A percentile compares a stretch with the other conserved stretches of the same genome.
Conservation (phyloP, 2,329 filamentous ascomycete species). For the Aspergillus calidoustus region DNA sequence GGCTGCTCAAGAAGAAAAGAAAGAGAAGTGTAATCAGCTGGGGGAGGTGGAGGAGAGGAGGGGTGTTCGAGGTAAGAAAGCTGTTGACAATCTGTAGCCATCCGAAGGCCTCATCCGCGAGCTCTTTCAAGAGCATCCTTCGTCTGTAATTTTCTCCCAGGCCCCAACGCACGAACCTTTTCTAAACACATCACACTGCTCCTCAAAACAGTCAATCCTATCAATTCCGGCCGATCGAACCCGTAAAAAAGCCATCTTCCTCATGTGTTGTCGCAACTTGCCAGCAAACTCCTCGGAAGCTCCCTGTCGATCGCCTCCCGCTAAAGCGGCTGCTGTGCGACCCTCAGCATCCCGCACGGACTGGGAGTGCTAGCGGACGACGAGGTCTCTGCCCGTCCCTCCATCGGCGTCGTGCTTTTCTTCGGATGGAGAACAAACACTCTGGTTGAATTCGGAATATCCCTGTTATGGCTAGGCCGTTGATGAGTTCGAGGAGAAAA, state of each 20-base stretch:
- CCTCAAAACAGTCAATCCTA: neutral
- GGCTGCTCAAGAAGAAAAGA: slow-evolving; percentile 7
- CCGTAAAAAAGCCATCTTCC: neutral
- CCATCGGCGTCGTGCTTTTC: slow-evolving; percentile 3
- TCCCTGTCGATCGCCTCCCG: slow-evolving; percentile 16
- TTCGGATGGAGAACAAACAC: neutral
- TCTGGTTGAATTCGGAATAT: neutral
- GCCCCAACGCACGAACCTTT: neutral
- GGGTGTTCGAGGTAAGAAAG: neutral
- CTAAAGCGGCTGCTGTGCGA: slow-evolving; percentile 10
- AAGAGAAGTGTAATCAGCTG: neutral
- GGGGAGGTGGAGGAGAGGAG: no score
- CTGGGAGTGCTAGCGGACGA: slow-evolving; percentile 1
- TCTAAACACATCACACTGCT: neutral
- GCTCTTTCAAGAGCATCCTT: neutral
- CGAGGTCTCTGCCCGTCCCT: slow-evolving; percentile 4
- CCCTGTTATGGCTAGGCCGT: neutral
- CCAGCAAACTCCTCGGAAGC: slow-evolving; percentile 10
- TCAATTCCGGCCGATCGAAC: neutral
- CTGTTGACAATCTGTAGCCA: slow-evolving; percentile 13
- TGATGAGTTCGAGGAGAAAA: neutral
- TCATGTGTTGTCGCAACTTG: neutral
- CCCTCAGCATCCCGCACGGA: slow-evolving; percentile 11
- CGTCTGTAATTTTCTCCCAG: neutral
- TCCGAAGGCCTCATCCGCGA: slow-evolving; percentile 1